phyloP scores from a whole-genome alignment of 352 stramenopile genomes.

The Globisporangium orthogonon region DNA sequence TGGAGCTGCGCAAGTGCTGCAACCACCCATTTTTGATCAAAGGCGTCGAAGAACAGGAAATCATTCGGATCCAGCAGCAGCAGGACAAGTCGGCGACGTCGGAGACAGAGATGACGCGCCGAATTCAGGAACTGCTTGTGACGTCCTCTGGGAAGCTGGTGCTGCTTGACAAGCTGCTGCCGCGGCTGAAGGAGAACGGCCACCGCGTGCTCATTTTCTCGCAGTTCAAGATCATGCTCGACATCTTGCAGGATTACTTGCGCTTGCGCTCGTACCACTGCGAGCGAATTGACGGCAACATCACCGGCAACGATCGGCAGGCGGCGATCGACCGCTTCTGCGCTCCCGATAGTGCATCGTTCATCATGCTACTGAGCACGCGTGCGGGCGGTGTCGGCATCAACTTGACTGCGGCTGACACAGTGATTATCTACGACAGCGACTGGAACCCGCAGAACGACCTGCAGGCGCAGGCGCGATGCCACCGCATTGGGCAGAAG shows the following conservation, averaged over 20 bases:
- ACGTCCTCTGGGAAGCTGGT: slow-evolving; percentile 96
- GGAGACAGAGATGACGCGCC: slow-evolving; percentile 46
- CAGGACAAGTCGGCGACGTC: slow-evolving; percentile 32
- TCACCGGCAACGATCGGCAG: slow-evolving; percentile 95
- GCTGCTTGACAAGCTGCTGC: slow-evolving; percentile 98
- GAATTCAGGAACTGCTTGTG: slow-evolving; percentile 89
- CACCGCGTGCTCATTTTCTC: slow-evolving; percentile 98
- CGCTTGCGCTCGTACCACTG: slow-evolving; percentile 87
- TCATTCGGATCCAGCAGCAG: slow-evolving; percentile 53
- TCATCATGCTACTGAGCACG: slow-evolving; percentile 98
- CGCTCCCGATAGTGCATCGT: slow-evolving; percentile 60
- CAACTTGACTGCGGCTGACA: slow-evolving; percentile 92
- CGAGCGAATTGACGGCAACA: slow-evolving; percentile 98
- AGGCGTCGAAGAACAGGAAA: slow-evolving; percentile 79
- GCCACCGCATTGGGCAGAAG: slow-evolving; percentile 91
- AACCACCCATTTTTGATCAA: slow-evolving; percentile 93
- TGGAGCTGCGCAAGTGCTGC: slow-evolving; percentile 94
- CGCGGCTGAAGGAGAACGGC: slow-evolving; percentile 91
- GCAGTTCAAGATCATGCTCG: slow-evolving; percentile 99
- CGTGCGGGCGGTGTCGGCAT: slow-evolving; percentile 97
- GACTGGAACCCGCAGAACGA: slow-evolving; percentile 99
- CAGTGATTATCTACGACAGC: slow-evolving; percentile 94
- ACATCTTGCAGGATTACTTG: slow-evolving; percentile 98
- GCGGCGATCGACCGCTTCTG: slow-evolving; percentile 90
- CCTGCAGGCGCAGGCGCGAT: slow-evolving; percentile 88